Percentiles rank a stretch among this genome's conserved stretches.
Evolutionary conservation across 1,284 basidiomycete genomes (phyloP).

Genomic region (Bjerkandera adusta): DNA sequence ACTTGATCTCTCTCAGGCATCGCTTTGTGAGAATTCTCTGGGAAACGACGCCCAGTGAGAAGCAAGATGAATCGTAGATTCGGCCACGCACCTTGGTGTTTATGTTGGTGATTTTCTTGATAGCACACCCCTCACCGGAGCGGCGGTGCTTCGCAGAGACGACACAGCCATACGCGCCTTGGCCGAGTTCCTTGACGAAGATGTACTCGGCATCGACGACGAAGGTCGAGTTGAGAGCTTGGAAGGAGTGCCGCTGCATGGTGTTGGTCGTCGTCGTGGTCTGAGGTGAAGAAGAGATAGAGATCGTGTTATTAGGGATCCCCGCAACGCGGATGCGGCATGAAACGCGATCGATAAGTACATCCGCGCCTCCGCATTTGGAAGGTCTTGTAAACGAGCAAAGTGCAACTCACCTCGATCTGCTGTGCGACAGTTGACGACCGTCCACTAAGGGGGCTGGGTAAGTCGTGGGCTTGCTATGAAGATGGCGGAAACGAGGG

Average conservation of each 20-base stretch:
- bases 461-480: no score
- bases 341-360: constrained; percentile 14
- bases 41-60: not conserved
- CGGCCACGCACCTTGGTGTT: constrained; percentile 75
- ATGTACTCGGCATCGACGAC: constrained; percentile 90
- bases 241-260: constrained; percentile 71
- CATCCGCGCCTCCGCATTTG: constrained; percentile 12
- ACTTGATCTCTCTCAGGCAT: constrained; percentile 92
- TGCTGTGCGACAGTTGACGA: no score
- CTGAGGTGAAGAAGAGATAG: constrained; percentile 5
- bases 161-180: constrained; percentile 93
- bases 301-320: constrained; percentile 4
- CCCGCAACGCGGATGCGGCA: constrained; percentile 3
- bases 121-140: constrained; percentile 88
- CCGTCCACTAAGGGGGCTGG: no score
- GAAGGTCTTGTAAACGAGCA: constrained; percentile 1
- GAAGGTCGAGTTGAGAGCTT: constrained; percentile 79
- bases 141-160: constrained; percentile 83
- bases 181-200: constrained; percentile 94
- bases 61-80: constrained; percentile 3
- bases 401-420: no score
- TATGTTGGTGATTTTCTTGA: constrained; percentile 98
- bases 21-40: constrained; percentile 93
- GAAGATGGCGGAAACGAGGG: no score
- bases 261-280: constrained; percentile 12